Evolutionary conservation across 2,329 filamentous ascomycete species (phyloP), one percentile per base, ranked within the genome.

Genomic region (Mycocentrospora acerina): DNA sequence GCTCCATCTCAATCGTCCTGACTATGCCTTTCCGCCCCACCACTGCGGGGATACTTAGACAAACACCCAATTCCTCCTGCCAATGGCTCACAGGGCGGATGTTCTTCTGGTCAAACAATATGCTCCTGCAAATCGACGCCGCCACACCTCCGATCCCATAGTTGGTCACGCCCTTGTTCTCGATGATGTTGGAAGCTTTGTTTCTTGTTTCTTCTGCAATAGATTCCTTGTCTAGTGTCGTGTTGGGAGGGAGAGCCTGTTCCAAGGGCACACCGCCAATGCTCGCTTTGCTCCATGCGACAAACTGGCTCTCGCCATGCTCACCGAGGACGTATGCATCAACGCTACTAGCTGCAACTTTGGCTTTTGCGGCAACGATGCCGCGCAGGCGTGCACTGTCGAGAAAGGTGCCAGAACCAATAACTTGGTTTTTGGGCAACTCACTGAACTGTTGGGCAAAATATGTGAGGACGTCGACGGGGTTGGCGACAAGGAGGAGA

Each of bases 351-450:
- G 53, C 42, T 1, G 48, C 46, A 5, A 56, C 48, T 26, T 35
- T 30, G 0, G 51, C 51, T 12, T 42, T 48, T 7, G 26, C 4
- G 0, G 51, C 53, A 0, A 56, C 31, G 1, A 46, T 40, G 6
- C 51, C 48, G 4, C 53, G 44, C 3, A 56, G 45, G 5, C 53
- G 48, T 1, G 51, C 53, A 1, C 39, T 43, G 32, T 55, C 53
- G 29, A 56, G 53, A 22, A 55, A 53, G 1, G 53, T 56, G 22
- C 53, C 51, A 6, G 46, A 48, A 14, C 53, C 53, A 15, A 56
- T 32, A 22, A 56, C 48, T 12, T 54, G 51, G 3, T 35, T 12
- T n/a, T 44, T 40, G 0, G 53, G 51, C 0, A 56, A 42, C 1
- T 17, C 13, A 4, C 48, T 42, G 38, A 40, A 55, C 4, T 48